phyloP scores from a whole-genome alignment of 352 stramenopile genomes.

The Phytopythium delawarense region DNA sequence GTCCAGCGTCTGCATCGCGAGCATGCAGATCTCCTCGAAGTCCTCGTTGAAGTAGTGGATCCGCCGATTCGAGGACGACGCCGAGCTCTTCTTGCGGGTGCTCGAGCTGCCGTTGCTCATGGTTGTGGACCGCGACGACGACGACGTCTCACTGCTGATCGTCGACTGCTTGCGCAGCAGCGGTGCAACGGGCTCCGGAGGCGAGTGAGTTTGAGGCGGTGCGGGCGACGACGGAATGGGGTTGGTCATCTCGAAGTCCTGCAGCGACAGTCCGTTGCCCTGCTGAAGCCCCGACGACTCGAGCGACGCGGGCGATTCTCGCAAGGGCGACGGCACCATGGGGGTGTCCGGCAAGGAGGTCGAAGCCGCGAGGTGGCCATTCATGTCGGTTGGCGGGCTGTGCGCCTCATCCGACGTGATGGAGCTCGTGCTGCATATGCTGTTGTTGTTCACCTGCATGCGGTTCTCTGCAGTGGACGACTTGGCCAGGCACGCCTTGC shows the following conservation, averaged over 20 bases:
- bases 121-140: conserved; percentile 1
- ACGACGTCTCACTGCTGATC: neutral
- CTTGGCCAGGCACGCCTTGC: conserved; percentile 74
- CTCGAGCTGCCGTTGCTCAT: conserved; percentile 20
- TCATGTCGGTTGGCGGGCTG: conserved; percentile 27
- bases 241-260: conserved; percentile 38
- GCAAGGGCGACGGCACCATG: conserved; percentile 7
- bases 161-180: conserved; percentile 10
- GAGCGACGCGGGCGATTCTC: neutral
- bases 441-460: conserved; percentile 13
- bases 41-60: conserved; percentile 88
- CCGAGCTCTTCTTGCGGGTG: conserved; percentile 26
- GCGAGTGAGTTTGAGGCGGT: conserved; percentile 3
- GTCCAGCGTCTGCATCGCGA: conserved; percentile 83
- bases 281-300: conserved; percentile 16
- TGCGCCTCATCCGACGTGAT: conserved; percentile 47
- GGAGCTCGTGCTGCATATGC: conserved; percentile 43
- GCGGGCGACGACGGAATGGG: conserved; percentile 11
- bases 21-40: conserved; percentile 85
- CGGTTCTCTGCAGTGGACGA: conserved; percentile 25
- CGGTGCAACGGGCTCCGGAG: neutral
- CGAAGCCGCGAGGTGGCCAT: conserved; percentile 6
- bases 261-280: conserved; percentile 34
- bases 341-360: conserved; percentile 13
- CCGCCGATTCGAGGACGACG: conserved; percentile 32